Conservation (phyloP, 192 early-diverging fungal genomes). For the Coemansia sp. region DNA sequence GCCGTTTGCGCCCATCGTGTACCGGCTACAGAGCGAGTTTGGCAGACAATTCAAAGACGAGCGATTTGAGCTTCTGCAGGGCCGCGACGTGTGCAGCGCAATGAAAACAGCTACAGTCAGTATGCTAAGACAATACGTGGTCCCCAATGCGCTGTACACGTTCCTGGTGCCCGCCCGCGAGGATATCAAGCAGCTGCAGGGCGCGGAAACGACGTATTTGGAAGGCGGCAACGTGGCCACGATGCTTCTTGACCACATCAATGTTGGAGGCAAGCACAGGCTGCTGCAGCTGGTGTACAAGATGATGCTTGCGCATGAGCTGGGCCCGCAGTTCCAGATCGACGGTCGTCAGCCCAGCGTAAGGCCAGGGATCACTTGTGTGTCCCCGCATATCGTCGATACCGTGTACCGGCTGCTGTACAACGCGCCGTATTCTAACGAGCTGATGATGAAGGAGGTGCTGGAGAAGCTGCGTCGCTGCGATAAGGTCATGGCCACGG, state of each 20-base stretch:
- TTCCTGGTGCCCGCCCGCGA: constrained; percentile 49
- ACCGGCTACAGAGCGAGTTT: constrained; percentile 42
- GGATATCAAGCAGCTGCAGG: constrained; percentile 33
- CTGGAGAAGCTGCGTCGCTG: constrained; percentile 70
- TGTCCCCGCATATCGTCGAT: constrained; percentile 74
- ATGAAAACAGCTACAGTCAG: constrained; percentile 52
- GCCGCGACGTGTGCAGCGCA: constrained; percentile 21
- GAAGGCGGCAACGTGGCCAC: constrained; percentile 67
- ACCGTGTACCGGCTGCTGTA: constrained; percentile 77
- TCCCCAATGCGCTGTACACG: constrained; percentile 51
- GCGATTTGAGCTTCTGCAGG: constrained; percentile 31
- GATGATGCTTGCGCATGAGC: constrained; percentile 71
- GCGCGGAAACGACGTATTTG: constrained; percentile 54
- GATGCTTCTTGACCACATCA: constrained; percentile 70
- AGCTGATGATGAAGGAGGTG: constrained; percentile 71
- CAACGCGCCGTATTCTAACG: constrained; percentile 73
- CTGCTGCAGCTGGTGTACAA: constrained; percentile 70
- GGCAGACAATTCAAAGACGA: constrained; percentile 46
- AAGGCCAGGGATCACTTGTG: constrained; percentile 59
- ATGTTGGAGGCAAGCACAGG: constrained; percentile 68
- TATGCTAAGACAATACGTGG: constrained; percentile 46
- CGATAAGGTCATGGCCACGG: constrained; percentile 64
- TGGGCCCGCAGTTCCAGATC: constrained; percentile 61
- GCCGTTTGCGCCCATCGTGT: constrained; percentile 56
- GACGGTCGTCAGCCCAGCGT: constrained; percentile 50